These are phyloP conservation scores for Datisca glomerata DNA, from an alignment of 306 rosid genomes.

Conservation along the genomic window DNA sequence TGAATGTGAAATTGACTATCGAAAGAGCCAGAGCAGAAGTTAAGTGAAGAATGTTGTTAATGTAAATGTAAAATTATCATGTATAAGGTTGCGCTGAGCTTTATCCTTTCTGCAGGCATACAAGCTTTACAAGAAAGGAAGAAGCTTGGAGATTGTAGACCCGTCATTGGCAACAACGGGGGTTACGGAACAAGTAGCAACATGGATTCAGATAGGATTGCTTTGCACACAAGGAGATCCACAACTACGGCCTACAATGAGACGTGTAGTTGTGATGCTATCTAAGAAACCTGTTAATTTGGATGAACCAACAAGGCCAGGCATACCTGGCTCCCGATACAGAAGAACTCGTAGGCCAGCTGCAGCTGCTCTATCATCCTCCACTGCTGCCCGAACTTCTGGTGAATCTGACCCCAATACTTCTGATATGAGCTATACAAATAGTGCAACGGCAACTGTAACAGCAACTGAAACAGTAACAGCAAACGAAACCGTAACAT, in stretches of 20 bases:
- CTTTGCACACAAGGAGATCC: constrained; percentile 64
- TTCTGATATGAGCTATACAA: constrained; percentile 7
- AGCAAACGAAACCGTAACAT: too few species aligned
- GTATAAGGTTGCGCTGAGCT: too few species aligned
- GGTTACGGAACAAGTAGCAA: constrained; percentile 42
- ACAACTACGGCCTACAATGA: constrained; percentile 57
- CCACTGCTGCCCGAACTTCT: constrained; percentile 35
- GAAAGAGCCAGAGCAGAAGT: too few species aligned
- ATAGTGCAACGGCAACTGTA: constrained; percentile 25
- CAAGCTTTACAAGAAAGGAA: constrained; percentile 77
- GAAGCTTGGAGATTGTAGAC: constrained; percentile 65
- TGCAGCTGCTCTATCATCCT: constrained; percentile 26
- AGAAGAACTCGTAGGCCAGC: constrained; percentile 37
- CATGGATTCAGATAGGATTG: constrained; percentile 37
- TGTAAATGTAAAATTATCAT: too few species aligned
- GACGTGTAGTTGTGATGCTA: constrained; percentile 62
- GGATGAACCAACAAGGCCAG: constrained; percentile 76
- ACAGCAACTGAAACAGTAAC: too few species aligned
- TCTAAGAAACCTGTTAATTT: constrained; percentile 56
- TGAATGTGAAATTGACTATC: not conserved
- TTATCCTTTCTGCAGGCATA: constrained; percentile 79
- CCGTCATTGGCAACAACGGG: constrained; percentile 34
- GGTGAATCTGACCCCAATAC: constrained; percentile 31
- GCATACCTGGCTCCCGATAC: constrained; percentile 51
- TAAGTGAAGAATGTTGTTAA: too few species aligned